Evolutionary conservation across 495 filamentous ascomycete species (phyloP).

Genomic region (Emericellopsis terricola): DNA sequence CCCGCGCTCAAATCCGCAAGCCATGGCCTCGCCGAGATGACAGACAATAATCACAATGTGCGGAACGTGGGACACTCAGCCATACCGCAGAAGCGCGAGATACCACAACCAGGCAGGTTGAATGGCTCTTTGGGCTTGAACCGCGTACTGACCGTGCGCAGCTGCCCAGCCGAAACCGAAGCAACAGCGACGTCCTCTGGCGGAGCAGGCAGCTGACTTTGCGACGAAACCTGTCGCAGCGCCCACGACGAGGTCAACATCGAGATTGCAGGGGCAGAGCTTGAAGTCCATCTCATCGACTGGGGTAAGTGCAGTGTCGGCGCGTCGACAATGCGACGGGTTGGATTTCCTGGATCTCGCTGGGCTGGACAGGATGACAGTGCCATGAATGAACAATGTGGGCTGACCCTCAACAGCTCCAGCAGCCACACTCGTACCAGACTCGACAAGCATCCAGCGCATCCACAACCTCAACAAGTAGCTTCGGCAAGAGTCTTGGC

Average conservation of each 20-base stretch:
- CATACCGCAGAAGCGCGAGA: slow-evolving; percentile 21
- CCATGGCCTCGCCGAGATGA: slow-evolving; percentile 10
- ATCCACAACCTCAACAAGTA: slow-evolving; percentile 4
- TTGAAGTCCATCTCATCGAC: neutral
- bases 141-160: neutral
- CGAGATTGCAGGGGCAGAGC: slow-evolving; percentile 6
- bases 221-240: slow-evolving; percentile 7
- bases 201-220: slow-evolving; percentile 35
- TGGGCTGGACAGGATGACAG: too few relatives aligned
- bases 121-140: neutral
- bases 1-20: slow-evolving; percentile 35
- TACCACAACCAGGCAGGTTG: slow-evolving; percentile 13
- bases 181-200: slow-evolving; percentile 40
- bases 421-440: too few relatives aligned
- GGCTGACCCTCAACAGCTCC: neutral
- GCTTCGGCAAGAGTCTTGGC: slow-evolving; percentile 39
- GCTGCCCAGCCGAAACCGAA: slow-evolving; percentile 25
- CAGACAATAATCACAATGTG: too few relatives aligned
- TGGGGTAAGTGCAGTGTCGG: neutral
- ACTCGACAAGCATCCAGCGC: slow-evolving; percentile 29
- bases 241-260: slow-evolving; percentile 2
- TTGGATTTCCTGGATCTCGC: too few relatives aligned
- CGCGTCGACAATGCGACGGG: too few relatives aligned
- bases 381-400: too few relatives aligned
- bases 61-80: too few relatives aligned